Evolutionary conservation across 345 rosid species (phyloP).

Genomic region (Abelmoschus esculentus): DNA sequence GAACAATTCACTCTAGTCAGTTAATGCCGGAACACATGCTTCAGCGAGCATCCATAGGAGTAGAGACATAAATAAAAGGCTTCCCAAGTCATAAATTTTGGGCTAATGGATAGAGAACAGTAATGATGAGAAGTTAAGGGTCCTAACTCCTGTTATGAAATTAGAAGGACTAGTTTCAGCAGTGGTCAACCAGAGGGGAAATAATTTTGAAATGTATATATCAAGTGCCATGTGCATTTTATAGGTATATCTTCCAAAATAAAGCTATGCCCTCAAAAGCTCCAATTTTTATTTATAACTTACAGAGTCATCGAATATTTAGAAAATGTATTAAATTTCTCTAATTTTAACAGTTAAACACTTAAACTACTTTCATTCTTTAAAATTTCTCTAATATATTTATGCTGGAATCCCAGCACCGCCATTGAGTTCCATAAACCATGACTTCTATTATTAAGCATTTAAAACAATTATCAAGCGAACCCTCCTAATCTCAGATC

Average conservation of each 20-base stretch:
- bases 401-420: background rate
- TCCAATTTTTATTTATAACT: background rate
- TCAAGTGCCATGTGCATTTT: background rate
- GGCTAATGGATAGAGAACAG: no score
- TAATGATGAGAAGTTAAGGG: background rate
- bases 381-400: background rate
- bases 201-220: background rate
- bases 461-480: background rate
- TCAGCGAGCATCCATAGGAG: background rate
- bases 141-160: background rate
- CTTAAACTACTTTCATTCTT: background rate
- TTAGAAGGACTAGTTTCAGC: background rate
- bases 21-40: background rate
- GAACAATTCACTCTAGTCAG: background rate
- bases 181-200: background rate
- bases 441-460: background rate
- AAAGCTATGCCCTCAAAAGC: background rate
- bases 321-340: background rate
- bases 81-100: background rate
- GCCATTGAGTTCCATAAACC: background rate
- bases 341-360: background rate
- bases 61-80: background rate
- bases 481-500: background rate
- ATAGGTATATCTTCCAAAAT: background rate
- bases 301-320: background rate